These are phyloP conservation scores for Boletus barrowsii DNA, from an alignment of 768 basidiomycete genomes.

Conservation along the genomic window DNA sequence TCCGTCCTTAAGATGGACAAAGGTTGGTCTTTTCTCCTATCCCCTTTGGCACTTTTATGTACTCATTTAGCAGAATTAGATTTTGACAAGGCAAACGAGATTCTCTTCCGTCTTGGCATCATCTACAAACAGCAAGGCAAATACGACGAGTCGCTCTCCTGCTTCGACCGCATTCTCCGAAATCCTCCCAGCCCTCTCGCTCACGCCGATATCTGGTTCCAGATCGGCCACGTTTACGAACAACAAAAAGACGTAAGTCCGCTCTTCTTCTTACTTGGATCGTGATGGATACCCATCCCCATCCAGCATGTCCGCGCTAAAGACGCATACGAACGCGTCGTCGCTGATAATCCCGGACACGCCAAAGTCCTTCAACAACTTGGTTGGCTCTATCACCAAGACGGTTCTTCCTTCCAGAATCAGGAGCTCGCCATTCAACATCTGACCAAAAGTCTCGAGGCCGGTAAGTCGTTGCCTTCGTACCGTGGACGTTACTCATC, in stretches of 20 bases:
- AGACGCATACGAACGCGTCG: conserved; percentile 94
- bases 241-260: conserved; percentile 88
- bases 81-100: conserved; percentile 98
- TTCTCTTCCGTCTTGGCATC: conserved; percentile 95
- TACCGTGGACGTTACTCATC: not conserved
- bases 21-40: conserved; percentile 47
- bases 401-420: conserved; percentile 91
- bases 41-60: conserved; percentile 18
- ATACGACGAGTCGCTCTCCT: conserved; percentile 81
- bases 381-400: conserved; percentile 96
- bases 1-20: conserved; percentile 97
- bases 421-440: conserved; percentile 93
- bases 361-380: conserved; percentile 98
- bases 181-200: conserved; percentile 95
- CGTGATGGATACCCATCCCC: conserved; percentile 12
- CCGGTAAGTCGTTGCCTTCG: conserved; percentile 53
- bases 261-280: not conserved
- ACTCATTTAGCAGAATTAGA: conserved; percentile 47
- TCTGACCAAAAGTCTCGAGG: conserved; percentile 92
- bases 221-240: conserved; percentile 98
- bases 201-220: conserved; percentile 99
- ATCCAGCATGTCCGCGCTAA: conserved; percentile 81
- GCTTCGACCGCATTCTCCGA: conserved; percentile 95
- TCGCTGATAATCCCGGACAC: conserved; percentile 88
- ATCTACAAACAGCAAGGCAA: conserved; percentile 99